phyloP scores from a whole-genome alignment of 2,329 filamentous ascomycete species.

The Neofusicoccum cordaticola region DNA sequence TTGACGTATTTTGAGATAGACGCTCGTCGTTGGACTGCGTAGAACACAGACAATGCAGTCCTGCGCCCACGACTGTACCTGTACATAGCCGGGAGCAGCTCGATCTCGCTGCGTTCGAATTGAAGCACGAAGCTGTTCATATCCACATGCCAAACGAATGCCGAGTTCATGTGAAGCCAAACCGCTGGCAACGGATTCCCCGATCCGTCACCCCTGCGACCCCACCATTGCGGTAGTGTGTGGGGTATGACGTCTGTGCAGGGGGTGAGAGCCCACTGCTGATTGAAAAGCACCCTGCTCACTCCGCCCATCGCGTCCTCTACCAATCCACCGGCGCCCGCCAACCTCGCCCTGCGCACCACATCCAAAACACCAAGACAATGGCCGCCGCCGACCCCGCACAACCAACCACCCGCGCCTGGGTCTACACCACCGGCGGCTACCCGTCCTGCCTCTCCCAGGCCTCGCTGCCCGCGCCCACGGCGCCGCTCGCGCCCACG shows the following conservation, averaged over 20 bases:
- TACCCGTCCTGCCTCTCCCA: background rate
- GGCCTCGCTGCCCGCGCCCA: background rate
- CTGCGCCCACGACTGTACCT: background rate
- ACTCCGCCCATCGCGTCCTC: no score
- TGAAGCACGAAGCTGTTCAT: background rate
- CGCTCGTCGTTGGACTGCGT: background rate
- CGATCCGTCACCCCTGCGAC: no score
- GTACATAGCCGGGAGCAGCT: background rate
- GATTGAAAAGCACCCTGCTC: no score
- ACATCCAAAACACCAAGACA: background rate
- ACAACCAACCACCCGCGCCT: background rate
- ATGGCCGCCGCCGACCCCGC: background rate
- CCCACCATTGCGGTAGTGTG: no score
- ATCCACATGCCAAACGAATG: no score
- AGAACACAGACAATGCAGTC: background rate
- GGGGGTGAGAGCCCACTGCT: no score
- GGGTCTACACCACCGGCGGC: constrained; percentile 6
- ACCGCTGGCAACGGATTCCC: no score
- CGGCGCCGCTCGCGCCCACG: background rate
- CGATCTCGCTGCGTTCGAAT: background rate
- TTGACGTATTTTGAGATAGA: background rate
- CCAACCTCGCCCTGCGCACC: background rate
- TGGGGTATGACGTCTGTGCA: no score
- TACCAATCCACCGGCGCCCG: no score
- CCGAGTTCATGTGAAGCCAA: no score